phyloP scores from a whole-genome alignment of 495 filamentous ascomycete species.

The Penicillium goetzii region DNA sequence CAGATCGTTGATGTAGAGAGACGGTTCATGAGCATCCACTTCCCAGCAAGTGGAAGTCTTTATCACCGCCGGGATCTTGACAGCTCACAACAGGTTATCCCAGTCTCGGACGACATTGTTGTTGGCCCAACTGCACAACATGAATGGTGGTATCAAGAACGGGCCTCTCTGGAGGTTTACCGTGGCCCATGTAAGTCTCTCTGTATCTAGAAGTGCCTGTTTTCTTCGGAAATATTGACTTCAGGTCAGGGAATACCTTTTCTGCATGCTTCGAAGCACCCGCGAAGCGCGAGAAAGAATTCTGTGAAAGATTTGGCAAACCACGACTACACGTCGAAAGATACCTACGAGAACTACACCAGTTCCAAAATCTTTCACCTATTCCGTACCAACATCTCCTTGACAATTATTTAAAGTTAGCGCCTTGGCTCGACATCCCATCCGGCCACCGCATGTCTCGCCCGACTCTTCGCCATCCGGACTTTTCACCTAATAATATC shows the following conservation, averaged over 20 bases:
- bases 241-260: constrained; percentile 26
- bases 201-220: not conserved
- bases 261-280: constrained; percentile 31
- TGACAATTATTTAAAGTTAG: constrained; percentile 26
- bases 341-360: constrained; percentile 30
- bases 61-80: constrained; percentile 36
- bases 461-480: constrained; percentile 29
- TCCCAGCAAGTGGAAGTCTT: constrained; percentile 42
- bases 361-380: constrained; percentile 21
- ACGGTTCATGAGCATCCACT: constrained; percentile 32
- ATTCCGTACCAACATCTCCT: constrained; percentile 24
- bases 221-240: constrained; percentile 10
- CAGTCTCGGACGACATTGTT: constrained; percentile 9
- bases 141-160: constrained; percentile 39
- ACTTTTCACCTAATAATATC: constrained; percentile 37
- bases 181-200: constrained; percentile 39
- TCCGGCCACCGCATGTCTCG: constrained; percentile 28
- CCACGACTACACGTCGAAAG: constrained; percentile 32
- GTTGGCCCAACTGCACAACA: constrained; percentile 32
- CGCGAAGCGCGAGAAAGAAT: constrained; percentile 31
- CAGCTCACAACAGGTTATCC: constrained; percentile 20
- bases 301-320: constrained; percentile 29
- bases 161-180: constrained; percentile 25
- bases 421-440: constrained; percentile 25
- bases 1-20: constrained; percentile 40